These are phyloP conservation scores for Veloboletus limbatus DNA, from an alignment of 1,284 basidiomycete genomes.

Conservation along the genomic window DNA sequence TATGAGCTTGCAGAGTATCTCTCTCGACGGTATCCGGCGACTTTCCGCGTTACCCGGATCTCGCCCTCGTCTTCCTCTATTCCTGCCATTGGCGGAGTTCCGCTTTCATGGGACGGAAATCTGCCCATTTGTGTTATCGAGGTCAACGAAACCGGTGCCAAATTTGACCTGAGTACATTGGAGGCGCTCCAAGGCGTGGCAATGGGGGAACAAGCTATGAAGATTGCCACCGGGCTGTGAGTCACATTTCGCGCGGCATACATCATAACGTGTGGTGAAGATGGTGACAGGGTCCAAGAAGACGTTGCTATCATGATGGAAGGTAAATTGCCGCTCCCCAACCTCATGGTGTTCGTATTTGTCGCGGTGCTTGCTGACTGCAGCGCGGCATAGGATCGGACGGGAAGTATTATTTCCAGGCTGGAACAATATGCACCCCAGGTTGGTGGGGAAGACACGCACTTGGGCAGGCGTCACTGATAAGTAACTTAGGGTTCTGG, in stretches of 20 bases:
- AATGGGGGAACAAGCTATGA: slow-evolving; percentile 53
- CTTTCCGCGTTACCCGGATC: slow-evolving; percentile 51
- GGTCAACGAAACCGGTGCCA: slow-evolving; percentile 46
- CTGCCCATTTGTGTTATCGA: slow-evolving; percentile 51
- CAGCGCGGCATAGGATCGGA: slow-evolving; percentile 44
- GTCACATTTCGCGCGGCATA: slow-evolving; percentile 19
- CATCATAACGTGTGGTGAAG: slow-evolving; percentile 8
- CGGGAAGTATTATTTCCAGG: slow-evolving; percentile 69
- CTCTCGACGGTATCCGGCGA: slow-evolving; percentile 54
- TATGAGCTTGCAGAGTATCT: slow-evolving; percentile 66
- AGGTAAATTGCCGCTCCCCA: slow-evolving; percentile 37
- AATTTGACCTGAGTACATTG: slow-evolving; percentile 45
- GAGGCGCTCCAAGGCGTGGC: slow-evolving; percentile 27
- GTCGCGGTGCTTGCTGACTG: slow-evolving; percentile 20
- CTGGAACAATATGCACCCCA: slow-evolving; percentile 64
- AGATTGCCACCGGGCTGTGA: slow-evolving; percentile 57
- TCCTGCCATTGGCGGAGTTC: slow-evolving; percentile 35
- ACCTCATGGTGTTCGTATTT: slow-evolving; percentile 13
- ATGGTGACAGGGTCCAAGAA: slow-evolving; percentile 53
- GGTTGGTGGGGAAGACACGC: slow-evolving; percentile 37
- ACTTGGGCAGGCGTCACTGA: slow-evolving; percentile 1
- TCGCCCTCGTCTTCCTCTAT: slow-evolving; percentile 12
- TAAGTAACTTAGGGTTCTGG: slow-evolving; percentile 61
- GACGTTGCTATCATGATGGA: slow-evolving; percentile 77
- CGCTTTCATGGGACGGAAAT: slow-evolving; percentile 46